Evolutionary conservation across 257 asterid genomes (phyloP), one percentile per base, ranked within the genome.

Genomic region (Nicotiana sylvestris): DNA sequence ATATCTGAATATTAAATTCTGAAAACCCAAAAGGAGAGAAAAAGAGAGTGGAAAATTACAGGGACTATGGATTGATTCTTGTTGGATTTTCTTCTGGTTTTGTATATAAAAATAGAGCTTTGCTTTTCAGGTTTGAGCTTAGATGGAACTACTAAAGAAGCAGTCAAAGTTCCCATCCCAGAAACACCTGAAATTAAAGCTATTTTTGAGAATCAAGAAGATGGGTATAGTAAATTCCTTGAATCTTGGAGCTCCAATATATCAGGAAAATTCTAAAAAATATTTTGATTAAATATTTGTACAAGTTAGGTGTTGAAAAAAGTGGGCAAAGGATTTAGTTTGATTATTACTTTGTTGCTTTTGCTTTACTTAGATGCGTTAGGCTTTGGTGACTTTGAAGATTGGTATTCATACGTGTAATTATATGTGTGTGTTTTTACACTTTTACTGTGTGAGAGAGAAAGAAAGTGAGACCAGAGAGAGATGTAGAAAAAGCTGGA

Each of bases 101-200:
- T 91, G 85, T 80, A 82, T 21, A 86, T 53, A 81, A 86, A 82
- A 62, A 84, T 81, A 64, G 90, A 68, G 55, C 70, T 79, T 13
- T 78, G 89, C 0, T 90, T 83, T 4, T 88, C 83, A 69, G 86
- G 72, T 18, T 85, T 86, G 43, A 90, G 89, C 82, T 91, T 87
- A 32, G 92, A 84, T 69, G 92, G 96, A 66, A 89, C 84, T 66
- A 86, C 25, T 1, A 86, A 76, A 61, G 90, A 84, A 53, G 94
- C 82, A 51, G 88, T 77, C 81, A 93, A 72, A 88, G 84, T 87
- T 62, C 90, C 96, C 98, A 95, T 92, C 11, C 49, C 43, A 51
- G 29, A 61, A 9, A 61, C 12, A 35, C 29, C 67, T 61, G 33
- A 61, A 61, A 10, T 21, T 61, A 12, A 1, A 61, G 16, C 32